Evolutionary conservation across 805 yeast genomes (phyloP), one percentile per base, ranked within the genome.

Genomic region (Dipodascopsis uninucleata): DNA sequence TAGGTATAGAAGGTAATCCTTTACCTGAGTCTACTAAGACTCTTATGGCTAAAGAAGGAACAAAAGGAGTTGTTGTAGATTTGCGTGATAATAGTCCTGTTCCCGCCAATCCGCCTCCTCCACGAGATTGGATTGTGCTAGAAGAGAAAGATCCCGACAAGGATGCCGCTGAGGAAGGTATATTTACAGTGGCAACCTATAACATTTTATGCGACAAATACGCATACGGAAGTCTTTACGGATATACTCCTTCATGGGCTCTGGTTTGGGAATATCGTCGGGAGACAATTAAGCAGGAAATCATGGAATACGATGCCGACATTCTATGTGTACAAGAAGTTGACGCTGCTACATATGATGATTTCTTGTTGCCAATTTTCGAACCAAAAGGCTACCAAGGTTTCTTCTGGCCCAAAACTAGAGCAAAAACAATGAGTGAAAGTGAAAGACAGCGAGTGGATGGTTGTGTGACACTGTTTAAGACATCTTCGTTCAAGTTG

Each of bases 241-340:
- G 85, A 59, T 90, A 85, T 62, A 88, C 97, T 1, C 97, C 97
- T 18, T 79, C 95, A 1, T 93, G 98, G 97, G 99, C 97, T 2
- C 74, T 93, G 52, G 78, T 80, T 41, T 90, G 97, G 97, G 84
- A 84, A 9, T 88, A 82, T 66, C 82, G 99, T 66, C 78, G 83
- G 60, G 81, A 84, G 49, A 71, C 78, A 31, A 72, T 93, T 53
- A 78, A 80, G 45, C 78, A 82, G 51, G 95, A 93, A 63, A 74
- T 93, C 12, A 59, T 80, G 34, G 70, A 72, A 9, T 75, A 71
- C 53, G 73, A 77, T 44, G 75, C 89, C 21, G 97, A 93, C 64
- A 71, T 93, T 28, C 65, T 93, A 18, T 89, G 97, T 71, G 70
- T 93, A 66, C 98, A 93, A 71, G 99, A 93, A 67, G 97, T 93